Base-by-base conservation (phyloP, 257 asterid species). In the Paraleonurus japonicus region DNA sequence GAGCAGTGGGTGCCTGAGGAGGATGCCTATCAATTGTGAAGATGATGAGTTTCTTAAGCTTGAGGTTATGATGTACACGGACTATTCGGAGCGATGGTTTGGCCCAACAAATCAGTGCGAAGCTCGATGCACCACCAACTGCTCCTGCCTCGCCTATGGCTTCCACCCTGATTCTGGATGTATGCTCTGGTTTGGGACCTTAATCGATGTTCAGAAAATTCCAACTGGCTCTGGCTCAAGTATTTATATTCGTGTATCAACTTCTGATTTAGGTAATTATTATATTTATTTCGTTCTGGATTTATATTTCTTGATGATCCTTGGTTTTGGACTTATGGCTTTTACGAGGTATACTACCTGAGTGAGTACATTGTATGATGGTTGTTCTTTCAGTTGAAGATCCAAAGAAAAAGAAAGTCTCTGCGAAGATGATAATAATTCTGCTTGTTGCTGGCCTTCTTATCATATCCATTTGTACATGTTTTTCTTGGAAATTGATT, bases 101-200 rank as follows among this genome's bases (percentile, higher is more conserved):
- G 66, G 66, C 66, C 66, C 47, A 2, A 20, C 4, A 4, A 19
- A 35, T 10, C 51, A 35, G 67, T 62, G 67, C 2, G 23, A 62
- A 19, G 7, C 19, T 19, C 67, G 67, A 33, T 62, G 67, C 50
- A 33, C 35, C 32, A 35, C 16, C 19, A 32, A 62, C 17, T 62
- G 67, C 10, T 17, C 67, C 9, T 62, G 67, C 67, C 28, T 62
- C 10, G 67, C 67, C 51, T 62, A 62, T 16, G 51, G n/a, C 3
- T 62, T 20, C 30, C 30, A 32, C 24, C 65, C 24, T 8, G 19
- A 33, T 3, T 62, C 17, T 17, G 67, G 67, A 4, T 62, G 67
- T 20, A 62, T 33, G 28, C n/a, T 62, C 67, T 62, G 50, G 67
- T 15, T 13, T 19, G 51, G 50, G 17, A 35, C 50, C 8, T 19